Evolutionary conservation across 2,329 filamentous ascomycete genomes (phyloP).

Genomic region (Pestalotiopsis fici): DNA sequence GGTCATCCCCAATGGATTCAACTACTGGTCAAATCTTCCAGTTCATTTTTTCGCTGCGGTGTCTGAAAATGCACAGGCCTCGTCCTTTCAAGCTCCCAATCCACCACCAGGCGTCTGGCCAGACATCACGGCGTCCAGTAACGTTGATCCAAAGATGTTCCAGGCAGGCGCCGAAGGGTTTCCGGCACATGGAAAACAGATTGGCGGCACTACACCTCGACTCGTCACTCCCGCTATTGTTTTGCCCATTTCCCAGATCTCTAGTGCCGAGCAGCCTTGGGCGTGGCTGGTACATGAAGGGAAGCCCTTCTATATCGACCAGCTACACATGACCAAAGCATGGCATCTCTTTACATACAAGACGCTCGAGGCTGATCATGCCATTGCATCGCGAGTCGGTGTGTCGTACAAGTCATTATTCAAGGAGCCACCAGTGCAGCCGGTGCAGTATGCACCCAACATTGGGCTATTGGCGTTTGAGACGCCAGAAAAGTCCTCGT

Average conservation of each 20-base stretch:
- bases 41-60: too few relatives aligned
- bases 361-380: background rate
- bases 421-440: background rate
- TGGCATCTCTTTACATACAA: constrained; percentile 2
- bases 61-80: background rate
- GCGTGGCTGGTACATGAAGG: constrained; percentile 6
- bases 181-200: background rate
- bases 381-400: background rate
- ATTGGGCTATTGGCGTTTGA: background rate
- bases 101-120: background rate
- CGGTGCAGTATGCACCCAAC: background rate
- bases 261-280: constrained; percentile 6
- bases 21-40: constrained; percentile 6
- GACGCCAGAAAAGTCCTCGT: background rate
- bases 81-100: background rate
- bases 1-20: constrained; percentile 8
- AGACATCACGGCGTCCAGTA: background rate
- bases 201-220: background rate
- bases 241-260: background rate
- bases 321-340: constrained; percentile 11
- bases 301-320: constrained; percentile 14
- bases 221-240: background rate
- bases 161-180: background rate
- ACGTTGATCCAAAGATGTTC: background rate
- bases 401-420: background rate